Conservation (phyloP, 306 rosid species). For the Medicago truncatula region DNA sequence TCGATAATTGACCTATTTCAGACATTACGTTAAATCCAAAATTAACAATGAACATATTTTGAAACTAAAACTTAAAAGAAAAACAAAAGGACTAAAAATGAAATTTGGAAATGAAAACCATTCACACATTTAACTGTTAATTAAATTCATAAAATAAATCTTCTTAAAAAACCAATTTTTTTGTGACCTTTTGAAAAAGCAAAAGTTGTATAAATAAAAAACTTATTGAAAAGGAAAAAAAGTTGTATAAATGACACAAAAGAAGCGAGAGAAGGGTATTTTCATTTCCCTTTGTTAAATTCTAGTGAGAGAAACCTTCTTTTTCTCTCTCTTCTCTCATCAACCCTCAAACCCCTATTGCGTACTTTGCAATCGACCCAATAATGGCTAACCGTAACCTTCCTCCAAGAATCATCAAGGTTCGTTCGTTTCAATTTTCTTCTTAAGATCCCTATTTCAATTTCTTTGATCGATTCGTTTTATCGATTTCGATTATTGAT, state of each 20-base stretch:
- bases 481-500: conserved; percentile 14
- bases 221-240: too few relatives aligned
- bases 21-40: too few relatives aligned
- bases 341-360: conserved; percentile 58
- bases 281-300: neutral
- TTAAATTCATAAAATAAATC: too few relatives aligned
- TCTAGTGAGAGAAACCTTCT: conserved; percentile 43
- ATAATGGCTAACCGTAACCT: conserved; percentile 92
- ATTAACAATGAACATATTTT: too few relatives aligned
- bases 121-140: too few relatives aligned
- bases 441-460: conserved; percentile 55
- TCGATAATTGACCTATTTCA: neutral
- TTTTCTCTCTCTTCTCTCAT: conserved; percentile 42
- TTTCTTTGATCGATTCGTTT: conserved; percentile 45
- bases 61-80: too few relatives aligned
- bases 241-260: too few relatives aligned
- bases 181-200: too few relatives aligned
- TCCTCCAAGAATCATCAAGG: conserved; percentile 91
- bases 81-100: too few relatives aligned
- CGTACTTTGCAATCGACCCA: conserved; percentile 70
- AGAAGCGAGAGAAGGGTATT: neutral
- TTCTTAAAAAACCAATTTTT: too few relatives aligned
- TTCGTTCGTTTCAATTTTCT: conserved; percentile 50
- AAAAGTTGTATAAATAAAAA: too few relatives aligned
- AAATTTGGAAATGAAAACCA: too few relatives aligned